phyloP scores from a whole-genome alignment of 75 land plant genomes.

The Sequoia sempervirens region DNA sequence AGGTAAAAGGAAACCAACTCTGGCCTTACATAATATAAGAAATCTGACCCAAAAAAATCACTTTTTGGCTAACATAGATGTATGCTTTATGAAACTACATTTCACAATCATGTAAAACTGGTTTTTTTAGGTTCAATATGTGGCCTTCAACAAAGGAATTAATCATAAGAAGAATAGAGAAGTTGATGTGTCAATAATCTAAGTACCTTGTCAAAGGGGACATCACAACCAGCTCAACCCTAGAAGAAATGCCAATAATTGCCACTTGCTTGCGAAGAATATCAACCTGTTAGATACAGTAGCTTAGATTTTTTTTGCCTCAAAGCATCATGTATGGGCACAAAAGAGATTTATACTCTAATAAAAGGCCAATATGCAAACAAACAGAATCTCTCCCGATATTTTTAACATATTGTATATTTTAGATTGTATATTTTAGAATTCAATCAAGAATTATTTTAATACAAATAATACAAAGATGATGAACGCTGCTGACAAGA shows the following conservation, averaged over 20 bases:
- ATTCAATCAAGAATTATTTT: not conserved
- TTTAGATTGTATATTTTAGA: no score
- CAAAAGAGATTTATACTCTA: not conserved
- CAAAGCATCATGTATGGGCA: not conserved
- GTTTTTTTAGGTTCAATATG: not conserved
- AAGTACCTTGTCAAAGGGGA: constrained; percentile 52
- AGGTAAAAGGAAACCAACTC: not conserved
- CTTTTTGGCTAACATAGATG: not conserved
- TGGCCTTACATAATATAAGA: not conserved
- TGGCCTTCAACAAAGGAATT: not conserved
- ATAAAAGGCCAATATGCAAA: not conserved
- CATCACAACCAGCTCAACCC: constrained; percentile 66
- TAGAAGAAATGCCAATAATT: constrained; percentile 34
- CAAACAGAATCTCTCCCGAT: not conserved
- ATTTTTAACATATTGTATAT: not conserved
- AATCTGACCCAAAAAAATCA: not conserved
- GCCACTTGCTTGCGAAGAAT: constrained; percentile 60
- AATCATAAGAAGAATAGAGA: not conserved
- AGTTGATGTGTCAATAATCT: not conserved
- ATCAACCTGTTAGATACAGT: constrained; percentile 38
- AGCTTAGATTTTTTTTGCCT: not conserved
- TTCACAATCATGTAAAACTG: not conserved
- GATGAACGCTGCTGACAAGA: not conserved
- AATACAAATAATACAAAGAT: not conserved
- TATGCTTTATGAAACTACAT: not conserved